These are phyloP conservation scores for Hygrocybe punicea DNA, from an alignment of 768 basidiomycete species.

Conservation along the genomic window DNA sequence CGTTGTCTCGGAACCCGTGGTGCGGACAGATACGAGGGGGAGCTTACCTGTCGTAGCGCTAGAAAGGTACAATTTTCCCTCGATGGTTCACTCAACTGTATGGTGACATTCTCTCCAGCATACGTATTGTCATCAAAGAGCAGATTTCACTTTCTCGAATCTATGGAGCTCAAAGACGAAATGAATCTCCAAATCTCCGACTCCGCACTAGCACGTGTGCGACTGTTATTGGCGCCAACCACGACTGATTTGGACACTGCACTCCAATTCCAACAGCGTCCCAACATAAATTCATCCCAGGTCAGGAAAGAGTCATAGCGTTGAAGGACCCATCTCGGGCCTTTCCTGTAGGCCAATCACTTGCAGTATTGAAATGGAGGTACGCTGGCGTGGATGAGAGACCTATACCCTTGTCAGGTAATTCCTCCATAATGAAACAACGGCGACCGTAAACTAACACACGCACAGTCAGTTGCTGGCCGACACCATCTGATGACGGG, in stretches of 20 bases:
- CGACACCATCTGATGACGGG: conserved; percentile 87
- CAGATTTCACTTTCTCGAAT: conserved; percentile 76
- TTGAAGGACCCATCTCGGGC: conserved; percentile 78
- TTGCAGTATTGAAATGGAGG: conserved; percentile 91
- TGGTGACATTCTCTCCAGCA: conserved; percentile 59
- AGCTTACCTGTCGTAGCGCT: conserved; percentile 72
- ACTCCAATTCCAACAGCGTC: conserved; percentile 95
- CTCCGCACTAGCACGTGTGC: conserved; percentile 64
- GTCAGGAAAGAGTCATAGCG: conserved; percentile 59
- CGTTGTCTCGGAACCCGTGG: conserved; percentile 28
- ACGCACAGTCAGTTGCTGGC: conserved; percentile 90
- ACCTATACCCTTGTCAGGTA: conserved; percentile 86
- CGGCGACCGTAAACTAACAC: conserved; percentile 2
- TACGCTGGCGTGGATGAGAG: conserved; percentile 89
- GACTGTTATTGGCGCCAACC: conserved; percentile 58
- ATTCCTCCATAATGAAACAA: neutral
- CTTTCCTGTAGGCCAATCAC: conserved; percentile 84
- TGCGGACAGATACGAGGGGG: conserved; percentile 51
- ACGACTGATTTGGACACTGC: conserved; percentile 56
- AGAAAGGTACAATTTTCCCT: conserved; percentile 61
- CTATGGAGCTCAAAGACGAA: conserved; percentile 90
- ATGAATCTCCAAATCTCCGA: conserved; percentile 89
- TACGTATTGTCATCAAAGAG: conserved; percentile 86
- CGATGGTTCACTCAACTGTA: too few species aligned
- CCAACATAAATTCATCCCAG: conserved; percentile 85